Evolutionary conservation across 1,284 basidiomycete genomes (phyloP), one percentile per base, ranked within the genome.

Genomic region (Cutaneotrichosporon arboriforme): DNA sequence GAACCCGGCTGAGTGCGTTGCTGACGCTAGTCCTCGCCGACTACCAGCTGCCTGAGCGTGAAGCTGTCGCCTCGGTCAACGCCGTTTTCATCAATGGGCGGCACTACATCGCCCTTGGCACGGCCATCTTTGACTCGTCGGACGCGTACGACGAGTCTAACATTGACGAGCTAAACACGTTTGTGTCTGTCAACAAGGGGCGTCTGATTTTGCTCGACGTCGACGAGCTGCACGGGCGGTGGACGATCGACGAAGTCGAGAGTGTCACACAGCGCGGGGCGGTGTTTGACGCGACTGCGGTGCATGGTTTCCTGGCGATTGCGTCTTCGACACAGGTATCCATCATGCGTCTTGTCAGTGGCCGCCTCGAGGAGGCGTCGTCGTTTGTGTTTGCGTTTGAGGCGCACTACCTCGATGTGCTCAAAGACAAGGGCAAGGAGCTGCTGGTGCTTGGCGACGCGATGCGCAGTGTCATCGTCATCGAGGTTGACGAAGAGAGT

Each of bases 301-400:
- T 77, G 9, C 70, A 69, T 52, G 69, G 65, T 13, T 70, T 75
- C 55, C 72, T 74, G 36, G 69, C 91, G 26, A 80, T 83, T 1
- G 87, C 83, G 1, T 83, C 87, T 0, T 80, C 89, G 31, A 87
- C 88, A 64, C 82, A 85, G 22, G 62, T 70, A 20, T 50, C 66
- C 14, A 63, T 71, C 47, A 54, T 61, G 45, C 53, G 61, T 2
- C 51, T 63, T n/a, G 9, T 35, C 13, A 39, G 38, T 13, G 33
- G 21, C 26, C 38, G 10, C 9, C 67, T 88, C 17, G 64, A 75
- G 36, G 76, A 79, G 44, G 62, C 82, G 9, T 74, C 81, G 0
- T 77, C 80, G 35, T 90, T 87, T 83, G 83, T 87, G 57, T 87
- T 88, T 63, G 88, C 86, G 53, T 91, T 91, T 70, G 65, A 88